Percentiles rank a stretch among this genome's conserved stretches.
These are phyloP conservation scores for Delitschia confertaspora DNA, from an alignment of 495 filamentous ascomycete species.

Conservation along the genomic window DNA sequence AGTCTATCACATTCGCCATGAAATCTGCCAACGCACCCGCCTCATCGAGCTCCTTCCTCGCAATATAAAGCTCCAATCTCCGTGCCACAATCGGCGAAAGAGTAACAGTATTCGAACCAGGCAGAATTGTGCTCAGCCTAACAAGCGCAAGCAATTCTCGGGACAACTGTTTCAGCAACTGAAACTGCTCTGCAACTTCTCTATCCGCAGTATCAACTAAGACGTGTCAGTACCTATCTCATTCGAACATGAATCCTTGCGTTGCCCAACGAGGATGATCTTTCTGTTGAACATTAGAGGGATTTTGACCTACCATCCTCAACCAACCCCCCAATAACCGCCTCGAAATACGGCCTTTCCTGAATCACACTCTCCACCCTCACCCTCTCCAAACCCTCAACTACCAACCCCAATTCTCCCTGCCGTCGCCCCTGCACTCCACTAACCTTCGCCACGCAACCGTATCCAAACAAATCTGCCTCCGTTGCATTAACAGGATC, in stretches of 20 bases:
- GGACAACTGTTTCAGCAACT: conserved; percentile 69
- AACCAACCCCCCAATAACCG: conserved; percentile 55
- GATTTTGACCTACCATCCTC: conserved; percentile 43
- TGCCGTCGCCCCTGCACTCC: conserved; percentile 71
- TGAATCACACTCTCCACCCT: conserved; percentile 62
- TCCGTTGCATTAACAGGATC: conserved; percentile 55
- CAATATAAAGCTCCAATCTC: conserved; percentile 76
- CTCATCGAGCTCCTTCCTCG: conserved; percentile 62
- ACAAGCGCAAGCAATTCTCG: conserved; percentile 73
- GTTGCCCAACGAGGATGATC: too few relatives aligned
- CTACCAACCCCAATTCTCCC: conserved; percentile 70
- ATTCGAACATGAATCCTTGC: conserved; percentile 4
- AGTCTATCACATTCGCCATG: conserved; percentile 83
- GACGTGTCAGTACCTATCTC: conserved; percentile 5
- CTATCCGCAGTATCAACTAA: conserved; percentile 40
- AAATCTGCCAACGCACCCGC: conserved; percentile 91
- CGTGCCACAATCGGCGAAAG: conserved; percentile 77
- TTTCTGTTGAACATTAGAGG: too few relatives aligned
- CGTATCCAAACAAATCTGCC: conserved; percentile 66
- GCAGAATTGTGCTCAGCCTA: conserved; percentile 65
- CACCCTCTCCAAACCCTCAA: conserved; percentile 76
- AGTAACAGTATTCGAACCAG: conserved; percentile 44
- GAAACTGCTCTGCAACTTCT: conserved; percentile 59
- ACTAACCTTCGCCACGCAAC: conserved; percentile 70
- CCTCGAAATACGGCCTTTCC: conserved; percentile 81